phyloP scores from a whole-genome alignment of 2,329 filamentous ascomycete genomes.

The Biscogniauxia marginata region DNA sequence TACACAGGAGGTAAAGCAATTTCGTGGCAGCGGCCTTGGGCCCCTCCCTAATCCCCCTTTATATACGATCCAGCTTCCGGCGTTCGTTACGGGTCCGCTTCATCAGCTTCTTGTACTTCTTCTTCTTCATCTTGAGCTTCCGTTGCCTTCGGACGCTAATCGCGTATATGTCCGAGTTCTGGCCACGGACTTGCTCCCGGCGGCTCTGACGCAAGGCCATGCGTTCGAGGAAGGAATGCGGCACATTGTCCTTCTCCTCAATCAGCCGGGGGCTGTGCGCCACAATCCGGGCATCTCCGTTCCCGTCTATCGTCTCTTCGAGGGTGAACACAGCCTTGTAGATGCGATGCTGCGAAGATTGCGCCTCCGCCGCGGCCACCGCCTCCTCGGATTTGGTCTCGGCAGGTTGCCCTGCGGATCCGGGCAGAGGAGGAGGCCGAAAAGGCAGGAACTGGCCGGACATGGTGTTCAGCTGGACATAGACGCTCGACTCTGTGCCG shows the following conservation, averaged over 20 bases:
- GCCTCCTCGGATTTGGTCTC: conserved; percentile 37
- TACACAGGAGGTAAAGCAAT: conserved; percentile 14
- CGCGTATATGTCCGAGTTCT: conserved; percentile 62
- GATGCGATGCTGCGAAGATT: conserved; percentile 48
- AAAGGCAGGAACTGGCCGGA: conserved; percentile 75
- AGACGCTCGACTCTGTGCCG: conserved; percentile 57
- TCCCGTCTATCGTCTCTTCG: conserved; percentile 61
- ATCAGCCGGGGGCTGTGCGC: conserved; percentile 60
- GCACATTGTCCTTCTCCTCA: conserved; percentile 39
- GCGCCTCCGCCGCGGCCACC: conserved; percentile 30
- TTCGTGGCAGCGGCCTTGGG: background rate
- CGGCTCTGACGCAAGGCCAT: conserved; percentile 64
- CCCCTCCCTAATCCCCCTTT: conserved; percentile 24
- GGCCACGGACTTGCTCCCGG: conserved; percentile 53
- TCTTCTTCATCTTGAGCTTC: conserved; percentile 99
- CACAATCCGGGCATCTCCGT: conserved; percentile 59
- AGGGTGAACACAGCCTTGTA: conserved; percentile 67
- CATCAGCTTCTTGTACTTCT: conserved; percentile 99
- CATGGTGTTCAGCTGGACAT: conserved; percentile 67
- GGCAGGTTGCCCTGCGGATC: conserved; percentile 48
- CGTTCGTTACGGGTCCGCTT: conserved; percentile 84
- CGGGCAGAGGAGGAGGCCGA: conserved; percentile 77
- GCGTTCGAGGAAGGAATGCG: conserved; percentile 66
- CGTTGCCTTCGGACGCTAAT: conserved; percentile 91
- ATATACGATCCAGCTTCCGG: conserved; percentile 74